These are phyloP conservation scores for Ogataea saltuana DNA, from an alignment of 805 yeast genomes.

Conservation along the genomic window DNA sequence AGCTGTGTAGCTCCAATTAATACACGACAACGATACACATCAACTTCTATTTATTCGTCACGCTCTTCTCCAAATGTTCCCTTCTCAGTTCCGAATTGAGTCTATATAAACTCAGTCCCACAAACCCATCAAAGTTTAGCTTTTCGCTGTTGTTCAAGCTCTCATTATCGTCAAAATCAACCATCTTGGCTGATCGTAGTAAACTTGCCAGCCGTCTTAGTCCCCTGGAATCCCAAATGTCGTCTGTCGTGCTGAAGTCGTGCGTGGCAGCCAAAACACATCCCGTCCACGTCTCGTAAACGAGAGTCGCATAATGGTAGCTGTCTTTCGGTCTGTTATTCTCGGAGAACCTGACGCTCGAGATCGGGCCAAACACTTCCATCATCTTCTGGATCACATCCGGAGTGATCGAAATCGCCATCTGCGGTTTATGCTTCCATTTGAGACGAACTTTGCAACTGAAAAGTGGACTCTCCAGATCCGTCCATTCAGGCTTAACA, in stretches of 20 bases:
- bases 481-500: conserved; percentile 1
- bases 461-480: conserved; percentile 6
- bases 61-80: neutral
- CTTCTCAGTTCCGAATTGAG: conserved; percentile 7
- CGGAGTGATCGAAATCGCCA: conserved; percentile 34
- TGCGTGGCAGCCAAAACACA: conserved; percentile 41
- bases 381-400: conserved; percentile 41
- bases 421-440: conserved; percentile 47
- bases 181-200: conserved; percentile 35
- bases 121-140: conserved; percentile 25
- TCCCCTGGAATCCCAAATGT: conserved; percentile 47
- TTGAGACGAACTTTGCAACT: conserved; percentile 35
- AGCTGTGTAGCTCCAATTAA: conserved; percentile 1
- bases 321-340: conserved; percentile 19
- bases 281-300: conserved; percentile 31
- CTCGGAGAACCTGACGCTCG: conserved; percentile 13
- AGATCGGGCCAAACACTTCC: conserved; percentile 47
- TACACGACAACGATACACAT: no score
- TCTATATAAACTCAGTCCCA: conserved; percentile 22
- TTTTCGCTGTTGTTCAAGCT: conserved; percentile 2
- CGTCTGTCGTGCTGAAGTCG: conserved; percentile 43
- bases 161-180: conserved; percentile 11
- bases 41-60: neutral
- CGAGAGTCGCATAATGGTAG: conserved; percentile 43
- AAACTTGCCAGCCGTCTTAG: conserved; percentile 49